Base-by-base conservation (phyloP, 805 yeast species). In the Metschnikowia cubensis region DNA sequence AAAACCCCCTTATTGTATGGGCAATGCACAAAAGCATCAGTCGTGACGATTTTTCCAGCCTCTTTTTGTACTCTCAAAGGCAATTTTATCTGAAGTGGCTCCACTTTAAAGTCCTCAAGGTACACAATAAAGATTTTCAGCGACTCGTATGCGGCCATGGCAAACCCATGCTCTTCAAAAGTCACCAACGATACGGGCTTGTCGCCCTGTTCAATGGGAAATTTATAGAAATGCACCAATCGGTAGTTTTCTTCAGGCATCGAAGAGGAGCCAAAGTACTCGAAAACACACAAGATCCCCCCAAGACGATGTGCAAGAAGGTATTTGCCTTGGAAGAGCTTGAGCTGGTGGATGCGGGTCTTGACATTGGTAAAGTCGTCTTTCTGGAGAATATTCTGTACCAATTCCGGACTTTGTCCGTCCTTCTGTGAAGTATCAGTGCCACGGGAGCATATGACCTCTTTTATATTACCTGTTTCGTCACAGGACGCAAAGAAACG, bases 341-440 rank as follows among this genome's bases (percentile, higher is more conserved):
- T 48, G 60, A 74, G 57, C 39, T 70, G 66, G 35, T 67, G 58
- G 13, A 80, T 66, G 49, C 71, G 69, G 11, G 73, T 59, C 42
- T 55, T 59, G 44, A 71, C 64, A 0, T 63, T 58, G 35, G 64
- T 49, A 29, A 56, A 42, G 37, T 67, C 56, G 18, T 69, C 69
- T 25, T 59, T 64, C 7, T 58, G 58, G 43, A 75, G 67, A 46
- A 74, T 72, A 21, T 76, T 69, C 41, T 69, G 73, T 11, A 84
- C 72, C 18, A 79, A 68, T 45, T 72, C 75, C 0, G 96, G 95
- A 61, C 84, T 87, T 11, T 71, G 66, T 0, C 85, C 85, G 33
- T 79, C 78, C 60, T 84, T 82, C 38, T 75, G 72, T 5, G 96
- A 86, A 3, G 96, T 89, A 60, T 91, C 95, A 0, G 92, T 84